Conservation (phyloP, 2,329 filamentous ascomycete species). For the Claviceps maximensis region DNA sequence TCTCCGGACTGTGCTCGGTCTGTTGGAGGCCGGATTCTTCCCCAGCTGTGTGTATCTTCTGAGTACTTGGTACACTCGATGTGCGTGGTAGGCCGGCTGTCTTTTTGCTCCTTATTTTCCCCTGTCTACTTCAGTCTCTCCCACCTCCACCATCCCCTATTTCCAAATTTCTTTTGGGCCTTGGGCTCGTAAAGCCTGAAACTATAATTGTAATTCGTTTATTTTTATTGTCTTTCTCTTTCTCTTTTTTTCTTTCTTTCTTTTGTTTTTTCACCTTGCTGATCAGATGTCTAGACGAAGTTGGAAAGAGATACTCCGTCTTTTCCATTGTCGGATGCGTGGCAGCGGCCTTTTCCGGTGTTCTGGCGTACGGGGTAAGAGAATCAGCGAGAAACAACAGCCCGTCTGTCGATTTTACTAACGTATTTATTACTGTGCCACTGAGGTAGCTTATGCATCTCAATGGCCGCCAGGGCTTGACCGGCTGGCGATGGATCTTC, state of each 20-base stretch:
- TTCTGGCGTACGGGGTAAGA: slow-evolving; percentile 52
- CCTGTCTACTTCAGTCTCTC: no score
- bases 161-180: no score
- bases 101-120: no score
- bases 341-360: slow-evolving; percentile 52
- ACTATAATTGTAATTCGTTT: no score
- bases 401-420: not conserved
- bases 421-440: not conserved
- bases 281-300: slow-evolving; percentile 34
- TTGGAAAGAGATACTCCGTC: slow-evolving; percentile 54
- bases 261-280: slow-evolving; percentile 28
- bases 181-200: no score
- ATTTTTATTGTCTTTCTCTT: no score
- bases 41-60: slow-evolving; percentile 58
- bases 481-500: slow-evolving; percentile 58
- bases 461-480: slow-evolving; percentile 37
- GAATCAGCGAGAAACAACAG: not conserved
- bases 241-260: slow-evolving; percentile 39
- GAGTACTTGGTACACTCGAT: slow-evolving; percentile 60
- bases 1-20: slow-evolving; percentile 44
- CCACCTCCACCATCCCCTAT: no score
- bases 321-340: slow-evolving; percentile 59
- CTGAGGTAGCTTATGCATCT: slow-evolving; percentile 52
- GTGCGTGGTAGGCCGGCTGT: slow-evolving; percentile 23
- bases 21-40: slow-evolving; percentile 60